Evolutionary conservation across 2,329 filamentous ascomycete species (phyloP).

Genomic region (Podosphaera aphanis): DNA sequence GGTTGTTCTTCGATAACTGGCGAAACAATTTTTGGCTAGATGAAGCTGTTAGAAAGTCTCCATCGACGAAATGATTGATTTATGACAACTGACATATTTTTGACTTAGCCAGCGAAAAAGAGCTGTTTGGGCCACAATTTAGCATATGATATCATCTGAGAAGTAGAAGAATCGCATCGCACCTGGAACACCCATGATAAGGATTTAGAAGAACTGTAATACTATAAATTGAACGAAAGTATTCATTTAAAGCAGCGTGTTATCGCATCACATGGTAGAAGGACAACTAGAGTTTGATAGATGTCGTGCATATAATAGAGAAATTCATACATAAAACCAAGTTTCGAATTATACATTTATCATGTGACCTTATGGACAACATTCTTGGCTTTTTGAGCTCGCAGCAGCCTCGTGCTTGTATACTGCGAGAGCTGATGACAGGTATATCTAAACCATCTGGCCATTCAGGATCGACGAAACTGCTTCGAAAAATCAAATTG

Average conservation of each 20-base stretch:
- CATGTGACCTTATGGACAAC: too few relatives aligned
- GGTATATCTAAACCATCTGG: too few relatives aligned
- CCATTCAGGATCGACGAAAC: background rate
- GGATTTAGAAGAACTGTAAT: background rate
- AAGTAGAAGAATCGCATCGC: background rate
- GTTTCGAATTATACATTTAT: too few relatives aligned
- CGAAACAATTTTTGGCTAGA: constrained; percentile 2
- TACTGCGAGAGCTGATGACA: too few relatives aligned
- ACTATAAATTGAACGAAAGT: background rate
- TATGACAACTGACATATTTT: constrained; percentile 31
- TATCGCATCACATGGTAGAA: too few relatives aligned
- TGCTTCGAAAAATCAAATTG: background rate
- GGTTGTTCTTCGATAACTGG: constrained; percentile 65
- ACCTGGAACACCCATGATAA: constrained; percentile 16
- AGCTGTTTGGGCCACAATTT: constrained; percentile 6
- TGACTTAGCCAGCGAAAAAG: constrained; percentile 78
- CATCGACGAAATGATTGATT: constrained; percentile 23
- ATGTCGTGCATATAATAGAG: too few relatives aligned
- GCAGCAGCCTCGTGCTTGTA: too few relatives aligned
- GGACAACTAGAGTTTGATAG: too few relatives aligned
- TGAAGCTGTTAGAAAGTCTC: constrained; percentile 69
- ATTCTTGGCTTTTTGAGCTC: too few relatives aligned
- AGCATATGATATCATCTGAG: constrained; percentile 1
- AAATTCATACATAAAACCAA: background rate
- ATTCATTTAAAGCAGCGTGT: background rate